A percentile compares a stretch with the other conserved stretches of the same genome.
Conservation (phyloP, 129 eudicot species). For the Flaveria robusta region DNA sequence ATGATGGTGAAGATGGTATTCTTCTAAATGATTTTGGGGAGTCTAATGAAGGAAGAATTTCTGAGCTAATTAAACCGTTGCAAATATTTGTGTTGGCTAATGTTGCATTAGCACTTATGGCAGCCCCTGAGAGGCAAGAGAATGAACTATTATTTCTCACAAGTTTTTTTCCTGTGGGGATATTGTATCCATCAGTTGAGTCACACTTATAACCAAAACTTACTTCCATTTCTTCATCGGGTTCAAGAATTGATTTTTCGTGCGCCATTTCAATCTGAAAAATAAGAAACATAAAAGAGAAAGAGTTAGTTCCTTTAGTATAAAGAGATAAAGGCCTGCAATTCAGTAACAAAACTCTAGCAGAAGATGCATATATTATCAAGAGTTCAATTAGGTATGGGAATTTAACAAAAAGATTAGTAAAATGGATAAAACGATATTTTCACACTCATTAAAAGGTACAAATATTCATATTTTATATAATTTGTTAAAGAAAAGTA, state of each 20-base stretch:
- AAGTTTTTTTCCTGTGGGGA: slow-evolving; percentile 47
- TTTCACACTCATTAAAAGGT: background rate
- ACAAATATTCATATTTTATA: background rate
- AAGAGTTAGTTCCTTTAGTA: background rate
- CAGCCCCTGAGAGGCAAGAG: slow-evolving; percentile 93
- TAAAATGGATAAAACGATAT: background rate
- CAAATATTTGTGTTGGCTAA: slow-evolving; percentile 91
- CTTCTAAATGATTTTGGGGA: slow-evolving; percentile 87
- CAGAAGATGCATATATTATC: slow-evolving; percentile 12
- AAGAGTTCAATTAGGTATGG: background rate
- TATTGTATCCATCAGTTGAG: slow-evolving; percentile 50
- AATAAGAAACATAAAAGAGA: background rate
- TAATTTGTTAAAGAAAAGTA: background rate
- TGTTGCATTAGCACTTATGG: slow-evolving; percentile 90
- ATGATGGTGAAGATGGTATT: slow-evolving; percentile 85
- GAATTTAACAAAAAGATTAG: background rate
- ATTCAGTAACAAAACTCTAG: slow-evolving; percentile 13
- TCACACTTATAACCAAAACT: slow-evolving; percentile 85
- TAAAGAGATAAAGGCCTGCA: slow-evolving; percentile 1
- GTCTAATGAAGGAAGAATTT: slow-evolving; percentile 83
- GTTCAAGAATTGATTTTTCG: slow-evolving; percentile 46
- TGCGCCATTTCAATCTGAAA: slow-evolving; percentile 49
- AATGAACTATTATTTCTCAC: slow-evolving; percentile 66
- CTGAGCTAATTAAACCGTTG: slow-evolving; percentile 83
- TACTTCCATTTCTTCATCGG: slow-evolving; percentile 74